Conservation (phyloP, 2,329 filamentous ascomycete species). For the Neofusicoccum sp. region DNA sequence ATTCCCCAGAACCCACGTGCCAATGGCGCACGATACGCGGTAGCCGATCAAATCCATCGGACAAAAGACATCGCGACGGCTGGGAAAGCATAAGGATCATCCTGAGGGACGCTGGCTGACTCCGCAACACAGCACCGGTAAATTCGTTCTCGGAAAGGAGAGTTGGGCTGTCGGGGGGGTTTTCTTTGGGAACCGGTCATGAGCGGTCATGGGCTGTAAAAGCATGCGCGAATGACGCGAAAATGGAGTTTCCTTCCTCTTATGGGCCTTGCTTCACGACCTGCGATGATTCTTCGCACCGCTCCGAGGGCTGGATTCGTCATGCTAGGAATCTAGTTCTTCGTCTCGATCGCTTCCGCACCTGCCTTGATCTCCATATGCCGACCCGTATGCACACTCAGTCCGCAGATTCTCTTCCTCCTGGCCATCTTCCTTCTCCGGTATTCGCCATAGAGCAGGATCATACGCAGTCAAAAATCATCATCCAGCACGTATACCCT, state of each 20-base stretch:
- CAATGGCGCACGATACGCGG: background rate
- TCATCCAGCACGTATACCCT: no score
- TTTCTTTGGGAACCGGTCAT: conserved; percentile 18
- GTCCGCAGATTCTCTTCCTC: background rate
- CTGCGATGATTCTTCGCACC: conserved; percentile 6
- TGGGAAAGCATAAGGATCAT: background rate
- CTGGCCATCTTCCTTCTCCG: background rate
- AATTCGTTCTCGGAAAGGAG: conserved; percentile 10
- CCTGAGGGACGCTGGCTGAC: background rate
- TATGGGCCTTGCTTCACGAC: conserved; percentile 14
- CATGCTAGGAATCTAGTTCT: conserved; percentile 1
- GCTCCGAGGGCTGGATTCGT: background rate
- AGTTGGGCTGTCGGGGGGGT: conserved; percentile 9
- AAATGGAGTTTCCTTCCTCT: conserved; percentile 10
- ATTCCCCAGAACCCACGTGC: background rate
- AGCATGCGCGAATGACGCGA: conserved; percentile 14
- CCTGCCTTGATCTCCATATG: background rate
- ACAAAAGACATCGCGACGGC: no score
- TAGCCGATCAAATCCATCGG: background rate
- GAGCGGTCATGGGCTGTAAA: conserved; percentile 17
- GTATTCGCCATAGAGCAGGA: no score
- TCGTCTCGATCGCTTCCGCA: background rate
- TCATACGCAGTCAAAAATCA: background rate
- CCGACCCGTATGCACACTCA: background rate
- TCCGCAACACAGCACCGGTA: conserved; percentile 15